Evolutionary conservation across 2,329 filamentous ascomycete species (phyloP).

Genomic region (Zymoseptoria brevis): DNA sequence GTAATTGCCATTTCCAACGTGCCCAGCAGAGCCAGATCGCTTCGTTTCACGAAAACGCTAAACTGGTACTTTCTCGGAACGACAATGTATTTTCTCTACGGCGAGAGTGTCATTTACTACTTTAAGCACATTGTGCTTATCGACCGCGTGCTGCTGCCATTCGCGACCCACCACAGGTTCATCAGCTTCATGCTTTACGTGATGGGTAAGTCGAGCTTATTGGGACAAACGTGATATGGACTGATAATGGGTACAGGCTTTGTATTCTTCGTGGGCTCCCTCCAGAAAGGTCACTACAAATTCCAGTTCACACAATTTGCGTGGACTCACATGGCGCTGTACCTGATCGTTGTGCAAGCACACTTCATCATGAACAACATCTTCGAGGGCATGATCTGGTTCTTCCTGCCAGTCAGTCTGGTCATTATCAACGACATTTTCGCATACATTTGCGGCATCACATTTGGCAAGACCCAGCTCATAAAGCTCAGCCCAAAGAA

Average conservation of each 20-base stretch:
- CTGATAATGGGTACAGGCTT: constrained; percentile 55
- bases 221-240: neutral
- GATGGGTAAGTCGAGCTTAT: constrained; percentile 60
- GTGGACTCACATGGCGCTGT: constrained; percentile 98
- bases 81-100: constrained; percentile 98
- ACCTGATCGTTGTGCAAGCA: constrained; percentile 93
- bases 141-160: constrained; percentile 81
- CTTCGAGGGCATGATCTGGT: constrained; percentile 99
- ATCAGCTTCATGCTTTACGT: constrained; percentile 98
- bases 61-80: constrained; percentile 99
- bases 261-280: constrained; percentile 91
- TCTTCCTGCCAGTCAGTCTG: constrained; percentile 87
- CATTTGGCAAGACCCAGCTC: constrained; percentile 89
- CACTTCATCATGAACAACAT: constrained; percentile 99
- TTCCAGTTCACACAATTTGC: constrained; percentile 99
- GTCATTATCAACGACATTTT: constrained; percentile 99
- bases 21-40: constrained; percentile 78
- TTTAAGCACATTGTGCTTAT: constrained; percentile 98
- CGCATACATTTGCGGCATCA: constrained; percentile 94
- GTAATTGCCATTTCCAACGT: constrained; percentile 97
- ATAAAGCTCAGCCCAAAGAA: constrained; percentile 99
- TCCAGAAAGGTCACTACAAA: constrained; percentile 92
- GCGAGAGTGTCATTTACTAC: constrained; percentile 98
- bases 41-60: constrained; percentile 88
- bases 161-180: constrained; percentile 95